Evolutionary conservation across 2,329 filamentous ascomycete genomes (phyloP).

Genomic region (Calonectria montana): DNA sequence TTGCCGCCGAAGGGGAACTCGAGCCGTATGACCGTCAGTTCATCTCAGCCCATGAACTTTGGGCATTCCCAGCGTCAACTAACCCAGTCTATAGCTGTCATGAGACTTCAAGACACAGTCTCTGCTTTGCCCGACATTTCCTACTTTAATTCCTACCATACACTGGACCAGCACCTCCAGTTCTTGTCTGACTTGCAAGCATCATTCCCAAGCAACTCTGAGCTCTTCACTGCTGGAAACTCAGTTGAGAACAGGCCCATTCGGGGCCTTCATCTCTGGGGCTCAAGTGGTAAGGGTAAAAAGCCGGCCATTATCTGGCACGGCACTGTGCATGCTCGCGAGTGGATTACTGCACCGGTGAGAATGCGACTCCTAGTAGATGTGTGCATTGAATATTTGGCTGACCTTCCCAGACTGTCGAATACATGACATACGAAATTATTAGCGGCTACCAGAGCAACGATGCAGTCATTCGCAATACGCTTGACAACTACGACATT

Average conservation of each 20-base stretch:
- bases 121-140: neutral
- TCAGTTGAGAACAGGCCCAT: neutral
- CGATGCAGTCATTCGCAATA: neutral
- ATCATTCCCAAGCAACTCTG: neutral
- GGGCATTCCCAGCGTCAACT: too few species aligned
- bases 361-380: conserved; percentile 43
- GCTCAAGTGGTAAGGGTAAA: conserved; percentile 53
- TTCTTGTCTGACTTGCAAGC: neutral
- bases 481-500: neutral
- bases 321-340: conserved; percentile 68
- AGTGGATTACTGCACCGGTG: conserved; percentile 69
- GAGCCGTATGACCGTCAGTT: neutral
- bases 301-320: conserved; percentile 68
- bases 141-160: neutral
- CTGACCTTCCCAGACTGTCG: neutral
- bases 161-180: neutral
- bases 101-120: neutral
- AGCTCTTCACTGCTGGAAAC: neutral
- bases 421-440: neutral
- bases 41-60: too few species aligned
- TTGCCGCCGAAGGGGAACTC: neutral
- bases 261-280: conserved; percentile 56
- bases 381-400: neutral
- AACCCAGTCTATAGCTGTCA: neutral
- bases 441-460: neutral